Evolutionary conservation across 2,329 filamentous ascomycete genomes (phyloP), one percentile per base, ranked within the genome.

Genomic region (Aureobasidium subglaciale): DNA sequence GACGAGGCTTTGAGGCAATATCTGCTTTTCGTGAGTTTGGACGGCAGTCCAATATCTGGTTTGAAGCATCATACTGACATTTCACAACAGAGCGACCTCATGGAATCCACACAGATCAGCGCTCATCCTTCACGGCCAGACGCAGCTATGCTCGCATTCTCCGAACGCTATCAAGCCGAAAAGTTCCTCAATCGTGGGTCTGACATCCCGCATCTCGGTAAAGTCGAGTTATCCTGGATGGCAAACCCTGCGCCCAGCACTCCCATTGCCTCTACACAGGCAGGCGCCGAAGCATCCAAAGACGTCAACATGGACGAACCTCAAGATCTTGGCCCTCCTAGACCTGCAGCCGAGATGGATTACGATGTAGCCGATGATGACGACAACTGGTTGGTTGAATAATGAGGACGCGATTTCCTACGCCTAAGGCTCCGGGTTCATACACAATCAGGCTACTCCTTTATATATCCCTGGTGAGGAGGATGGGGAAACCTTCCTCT

Each of bases 1-100:
- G 84, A 90, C 60, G 87, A 90, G 69, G 76, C 78, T 25, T 73
- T 92, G 40, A 77, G 86, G 59, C 84, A 88, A 63, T 85, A 86
- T 68, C 78, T 92, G 20, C 75, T 89, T 34, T 61, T 68, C 30
- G 66, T 62, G 18, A 58, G 46, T 60, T n/a, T n/a, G n/a, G 5
- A 34, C 15, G n/a, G 16, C 42, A 22, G 7, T 25, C 13, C 5
- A 27, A 7, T n/a, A n/a, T n/a, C 11, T 34, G 16, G 5, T 7
- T n/a, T 24, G n/a, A n/a, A 9, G 8, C 18, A 46, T 8, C n/a
- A 3, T 32, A 43, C 59, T 61, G 34, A 61, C 58, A 10, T 34
- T 27, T 3, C 4, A 53, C n/a, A n/a, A n/a, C 55, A 60, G 59
- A 59, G 38, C 43, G 55, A 60, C 41, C 48, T 56, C 18, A 60